Conservation (phyloP, 2,329 filamentous ascomycete genomes). For the Shiraia sp. region DNA sequence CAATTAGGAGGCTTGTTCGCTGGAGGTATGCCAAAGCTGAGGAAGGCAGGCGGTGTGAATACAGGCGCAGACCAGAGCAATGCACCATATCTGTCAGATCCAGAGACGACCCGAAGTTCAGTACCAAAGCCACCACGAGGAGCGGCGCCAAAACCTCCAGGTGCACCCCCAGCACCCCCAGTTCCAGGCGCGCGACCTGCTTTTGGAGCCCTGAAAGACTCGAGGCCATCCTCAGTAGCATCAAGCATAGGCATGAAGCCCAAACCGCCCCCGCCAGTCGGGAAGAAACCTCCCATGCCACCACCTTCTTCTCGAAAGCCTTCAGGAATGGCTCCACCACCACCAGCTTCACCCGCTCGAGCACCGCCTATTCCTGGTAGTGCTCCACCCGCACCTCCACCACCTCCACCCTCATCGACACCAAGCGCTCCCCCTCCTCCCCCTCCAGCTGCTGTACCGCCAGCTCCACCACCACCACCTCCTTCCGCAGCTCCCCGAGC, state of each 20-base stretch:
- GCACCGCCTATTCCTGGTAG: conserved; percentile 41
- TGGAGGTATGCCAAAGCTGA: conserved; percentile 92
- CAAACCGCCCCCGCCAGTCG: conserved; percentile 74
- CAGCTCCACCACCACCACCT: conserved; percentile 28
- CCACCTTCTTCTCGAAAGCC: conserved; percentile 62
- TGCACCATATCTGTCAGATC: conserved; percentile 78
- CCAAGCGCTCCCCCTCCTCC: conserved; percentile 49
- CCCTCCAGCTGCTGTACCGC: conserved; percentile 43
- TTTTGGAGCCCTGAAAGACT: conserved; percentile 54
- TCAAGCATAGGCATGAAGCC: conserved; percentile 64
- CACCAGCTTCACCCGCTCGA: conserved; percentile 50
- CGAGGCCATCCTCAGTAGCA: conserved; percentile 62
- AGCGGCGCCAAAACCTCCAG: conserved; percentile 55
- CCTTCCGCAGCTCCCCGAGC: conserved; percentile 40
- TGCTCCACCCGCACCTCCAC: conserved; percentile 42
- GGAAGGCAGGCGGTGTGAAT: conserved; percentile 74
- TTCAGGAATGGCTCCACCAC: conserved; percentile 52
- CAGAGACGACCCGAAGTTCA: conserved; percentile 62
- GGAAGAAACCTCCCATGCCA: conserved; percentile 70
- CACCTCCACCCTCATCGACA: conserved; percentile 45
- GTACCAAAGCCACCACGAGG: conserved; percentile 59
- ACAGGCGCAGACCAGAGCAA: conserved; percentile 62
- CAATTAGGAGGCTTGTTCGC: conserved; percentile 88
- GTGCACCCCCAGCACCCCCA: conserved; percentile 54
- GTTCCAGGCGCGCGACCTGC: conserved; percentile 57